phyloP scores from a whole-genome alignment of 2,329 filamentous ascomycete genomes.

The Cytospora mali region DNA sequence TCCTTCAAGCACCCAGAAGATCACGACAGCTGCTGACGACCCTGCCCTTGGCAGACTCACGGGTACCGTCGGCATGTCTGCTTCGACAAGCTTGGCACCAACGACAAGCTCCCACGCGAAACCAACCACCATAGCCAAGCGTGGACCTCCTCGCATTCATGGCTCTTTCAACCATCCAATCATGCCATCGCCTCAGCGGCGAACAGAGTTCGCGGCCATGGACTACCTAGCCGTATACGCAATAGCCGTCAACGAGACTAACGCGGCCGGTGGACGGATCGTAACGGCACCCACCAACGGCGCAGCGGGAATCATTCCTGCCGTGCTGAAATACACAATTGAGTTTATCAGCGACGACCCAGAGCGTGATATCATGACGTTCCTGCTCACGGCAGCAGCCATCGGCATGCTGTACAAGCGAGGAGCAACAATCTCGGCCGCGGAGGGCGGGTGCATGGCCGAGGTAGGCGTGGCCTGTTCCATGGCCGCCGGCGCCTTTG shows the following conservation, averaged over 20 bases:
- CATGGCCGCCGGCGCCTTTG: conserved; percentile 55
- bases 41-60: conserved; percentile 11
- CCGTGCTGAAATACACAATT: conserved; percentile 53
- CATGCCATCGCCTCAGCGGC: conserved; percentile 47
- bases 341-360: conserved; percentile 55
- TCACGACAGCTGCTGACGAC: conserved; percentile 5
- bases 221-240: conserved; percentile 54
- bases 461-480: conserved; percentile 56
- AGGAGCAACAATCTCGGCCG: conserved; percentile 54
- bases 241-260: conserved; percentile 57
- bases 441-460: conserved; percentile 57
- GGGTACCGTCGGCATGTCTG: conserved; percentile 13
- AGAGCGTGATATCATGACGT: conserved; percentile 52
- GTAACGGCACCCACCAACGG: conserved; percentile 56
- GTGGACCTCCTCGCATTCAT: conserved; percentile 45
- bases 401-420: conserved; percentile 58
- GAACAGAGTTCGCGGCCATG: conserved; percentile 53
- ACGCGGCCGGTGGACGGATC: conserved; percentile 52
- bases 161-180: conserved; percentile 51
- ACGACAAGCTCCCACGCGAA: conserved; percentile 46
- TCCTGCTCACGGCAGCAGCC: conserved; percentile 51
- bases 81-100: conserved; percentile 40
- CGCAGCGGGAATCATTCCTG: conserved; percentile 53
- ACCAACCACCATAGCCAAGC: conserved; percentile 39
- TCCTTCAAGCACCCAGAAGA: conserved; percentile 35